A percentile compares a stretch with the other conserved stretches of the same genome.
Conservation (phyloP, 2,329 filamentous ascomycete genomes). For the Trichoderma atroviride region DNA sequence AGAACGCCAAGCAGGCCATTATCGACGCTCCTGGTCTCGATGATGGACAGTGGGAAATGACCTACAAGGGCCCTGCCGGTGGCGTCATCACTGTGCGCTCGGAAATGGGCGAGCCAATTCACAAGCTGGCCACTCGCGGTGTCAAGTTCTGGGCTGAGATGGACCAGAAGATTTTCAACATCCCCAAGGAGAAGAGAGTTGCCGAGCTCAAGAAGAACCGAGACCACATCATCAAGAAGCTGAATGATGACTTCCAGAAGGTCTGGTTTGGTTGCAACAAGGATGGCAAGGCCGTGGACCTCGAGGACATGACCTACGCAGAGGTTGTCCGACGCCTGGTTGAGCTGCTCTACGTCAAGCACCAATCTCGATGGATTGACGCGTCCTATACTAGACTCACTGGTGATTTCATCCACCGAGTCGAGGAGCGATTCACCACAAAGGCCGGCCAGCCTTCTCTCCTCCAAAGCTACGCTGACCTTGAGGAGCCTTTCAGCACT, state of each 20-base stretch:
- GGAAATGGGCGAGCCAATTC: conserved; percentile 99
- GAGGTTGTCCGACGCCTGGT: conserved; percentile 87
- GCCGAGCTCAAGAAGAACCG: conserved; percentile 85
- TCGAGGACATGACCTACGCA: conserved; percentile 94
- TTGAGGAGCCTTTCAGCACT: conserved; percentile 77
- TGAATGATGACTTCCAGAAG: conserved; percentile 96
- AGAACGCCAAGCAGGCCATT: conserved; percentile 86
- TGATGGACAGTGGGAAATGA: conserved; percentile 86
- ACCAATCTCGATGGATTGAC: conserved; percentile 91
- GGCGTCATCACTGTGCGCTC: conserved; percentile 96
- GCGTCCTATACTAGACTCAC: conserved; percentile 79
- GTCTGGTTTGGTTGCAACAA: conserved; percentile 93
- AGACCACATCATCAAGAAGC: conserved; percentile 89
- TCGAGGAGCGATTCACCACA: conserved; percentile 94
- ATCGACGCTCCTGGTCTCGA: conserved; percentile 81
- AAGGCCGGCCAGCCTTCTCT: conserved; percentile 71
- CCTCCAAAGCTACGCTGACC: conserved; percentile 86
- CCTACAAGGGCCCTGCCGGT: conserved; percentile 86
- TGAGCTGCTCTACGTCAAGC: conserved; percentile 87
- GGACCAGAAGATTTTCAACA: conserved; percentile 96
- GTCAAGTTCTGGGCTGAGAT: conserved; percentile 98
- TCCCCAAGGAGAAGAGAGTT: conserved; percentile 92
- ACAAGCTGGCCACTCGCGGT: conserved; percentile 96
- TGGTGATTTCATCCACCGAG: conserved; percentile 92
- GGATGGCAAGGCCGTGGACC: conserved; percentile 76